phyloP scores from a whole-genome alignment of 176 grass and related monocot genomes.

The Elymus sibiricus region DNA sequence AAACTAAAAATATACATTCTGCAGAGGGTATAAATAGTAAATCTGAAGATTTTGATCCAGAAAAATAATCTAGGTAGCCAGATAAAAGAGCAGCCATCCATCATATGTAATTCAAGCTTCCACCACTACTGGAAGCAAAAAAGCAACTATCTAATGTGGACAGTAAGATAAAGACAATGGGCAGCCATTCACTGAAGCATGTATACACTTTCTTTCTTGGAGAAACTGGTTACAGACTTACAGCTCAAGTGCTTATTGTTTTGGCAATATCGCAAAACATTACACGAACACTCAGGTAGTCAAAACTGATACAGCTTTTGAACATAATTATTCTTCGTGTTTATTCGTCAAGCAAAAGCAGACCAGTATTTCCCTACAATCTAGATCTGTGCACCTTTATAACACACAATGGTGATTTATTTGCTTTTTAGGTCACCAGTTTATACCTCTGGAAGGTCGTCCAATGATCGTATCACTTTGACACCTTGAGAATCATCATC shows the following conservation, averaged over 20 bases:
- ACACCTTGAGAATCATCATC: background rate
- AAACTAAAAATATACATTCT: background rate
- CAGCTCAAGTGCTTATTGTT: background rate
- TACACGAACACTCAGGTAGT: background rate
- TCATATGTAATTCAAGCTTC: background rate
- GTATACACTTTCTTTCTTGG: background rate
- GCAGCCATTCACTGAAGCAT: background rate
- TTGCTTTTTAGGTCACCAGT: background rate
- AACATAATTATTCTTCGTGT: background rate
- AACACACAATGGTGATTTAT: background rate
- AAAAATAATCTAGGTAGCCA: background rate
- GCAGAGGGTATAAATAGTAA: background rate
- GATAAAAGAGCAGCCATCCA: background rate
- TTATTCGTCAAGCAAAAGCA: background rate
- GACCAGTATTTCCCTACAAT: background rate
- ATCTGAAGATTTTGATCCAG: background rate
- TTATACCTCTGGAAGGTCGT: constrained; percentile 2
- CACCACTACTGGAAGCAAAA: background rate
- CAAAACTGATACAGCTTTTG: background rate
- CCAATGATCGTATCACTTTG: background rate
- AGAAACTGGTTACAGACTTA: background rate
- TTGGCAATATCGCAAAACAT: background rate
- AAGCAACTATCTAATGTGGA: background rate
- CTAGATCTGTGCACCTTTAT: background rate
- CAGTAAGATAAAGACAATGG: background rate